Conservation (phyloP, 176 grass and related monocot species). For the Elymus sibiricus region DNA sequence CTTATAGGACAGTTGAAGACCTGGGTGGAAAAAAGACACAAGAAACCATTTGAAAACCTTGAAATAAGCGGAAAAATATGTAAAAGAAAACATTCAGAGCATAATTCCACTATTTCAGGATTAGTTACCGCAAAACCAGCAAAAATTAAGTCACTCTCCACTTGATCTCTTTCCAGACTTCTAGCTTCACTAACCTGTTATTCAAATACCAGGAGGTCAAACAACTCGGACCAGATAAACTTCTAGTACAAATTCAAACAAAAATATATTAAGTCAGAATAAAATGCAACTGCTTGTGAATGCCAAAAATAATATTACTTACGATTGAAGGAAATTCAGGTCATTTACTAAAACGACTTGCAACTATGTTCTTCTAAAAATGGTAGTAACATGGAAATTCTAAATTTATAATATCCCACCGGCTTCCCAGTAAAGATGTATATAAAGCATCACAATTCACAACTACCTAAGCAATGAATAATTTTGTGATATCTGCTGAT, state of each 20-base stretch:
- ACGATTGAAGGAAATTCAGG: background rate
- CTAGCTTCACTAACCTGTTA: constrained; percentile 97
- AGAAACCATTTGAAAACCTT: constrained; percentile 2
- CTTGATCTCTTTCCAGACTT: constrained; percentile 82
- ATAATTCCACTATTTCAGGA: background rate
- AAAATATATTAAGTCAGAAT: background rate
- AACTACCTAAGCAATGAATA: background rate
- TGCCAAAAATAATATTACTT: background rate
- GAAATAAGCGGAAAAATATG: background rate
- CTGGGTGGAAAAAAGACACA: constrained; percentile 39
- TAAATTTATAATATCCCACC: background rate
- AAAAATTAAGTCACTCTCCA: constrained; percentile 80
- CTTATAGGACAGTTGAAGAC: constrained; percentile 98
- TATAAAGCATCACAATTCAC: background rate
- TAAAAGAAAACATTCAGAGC: background rate
- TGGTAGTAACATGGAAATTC: background rate
- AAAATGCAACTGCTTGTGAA: constrained; percentile 3
- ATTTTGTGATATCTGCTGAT: constrained; percentile 1
- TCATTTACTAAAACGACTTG: background rate
- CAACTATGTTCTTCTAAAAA: background rate
- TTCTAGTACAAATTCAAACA: constrained; percentile 2
- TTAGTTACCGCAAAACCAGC: constrained; percentile 92
- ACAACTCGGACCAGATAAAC: constrained; percentile 7
- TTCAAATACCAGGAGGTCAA: constrained; percentile 23
- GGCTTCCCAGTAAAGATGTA: background rate